Conservation (phyloP, 768 basidiomycete genomes). For the Lanmaoa rubissima region DNA sequence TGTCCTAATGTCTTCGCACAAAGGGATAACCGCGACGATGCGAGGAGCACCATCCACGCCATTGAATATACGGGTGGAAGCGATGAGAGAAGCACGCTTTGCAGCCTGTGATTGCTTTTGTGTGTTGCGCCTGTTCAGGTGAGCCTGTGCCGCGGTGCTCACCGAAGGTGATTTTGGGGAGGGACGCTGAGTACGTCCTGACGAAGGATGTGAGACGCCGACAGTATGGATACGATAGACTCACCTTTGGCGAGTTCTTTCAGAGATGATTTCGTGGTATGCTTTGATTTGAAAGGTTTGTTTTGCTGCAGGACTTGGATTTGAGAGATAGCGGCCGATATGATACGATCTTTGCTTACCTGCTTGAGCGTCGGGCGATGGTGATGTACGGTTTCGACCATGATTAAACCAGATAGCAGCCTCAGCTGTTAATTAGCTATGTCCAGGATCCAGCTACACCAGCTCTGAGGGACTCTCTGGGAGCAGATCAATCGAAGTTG, state of each 20-base stretch:
- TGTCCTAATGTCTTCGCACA: constrained; percentile 64
- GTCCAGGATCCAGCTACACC: neutral
- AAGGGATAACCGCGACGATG: constrained; percentile 84
- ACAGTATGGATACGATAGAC: neutral
- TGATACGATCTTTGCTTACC: constrained; percentile 35
- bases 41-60: constrained; percentile 79
- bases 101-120: constrained; percentile 79
- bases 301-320: constrained; percentile 56
- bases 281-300: constrained; percentile 90
- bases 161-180: constrained; percentile 51
- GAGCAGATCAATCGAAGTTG: neutral
- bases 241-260: constrained; percentile 85
- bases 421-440: neutral
- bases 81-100: constrained; percentile 67
- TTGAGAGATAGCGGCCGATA: neutral
- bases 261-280: constrained; percentile 80
- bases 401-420: constrained; percentile 9
- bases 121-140: constrained; percentile 77
- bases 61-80: constrained; percentile 74
- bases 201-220: neutral
- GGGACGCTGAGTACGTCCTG: constrained; percentile 58
- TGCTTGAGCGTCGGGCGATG: constrained; percentile 87
- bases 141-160: constrained; percentile 62
- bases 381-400: constrained; percentile 49
- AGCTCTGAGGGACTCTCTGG: too few species aligned